A percentile compares a stretch with the other conserved stretches of the same genome.
Conservation (phyloP, 2,329 filamentous ascomycete species). For the Apiospora koreana region DNA sequence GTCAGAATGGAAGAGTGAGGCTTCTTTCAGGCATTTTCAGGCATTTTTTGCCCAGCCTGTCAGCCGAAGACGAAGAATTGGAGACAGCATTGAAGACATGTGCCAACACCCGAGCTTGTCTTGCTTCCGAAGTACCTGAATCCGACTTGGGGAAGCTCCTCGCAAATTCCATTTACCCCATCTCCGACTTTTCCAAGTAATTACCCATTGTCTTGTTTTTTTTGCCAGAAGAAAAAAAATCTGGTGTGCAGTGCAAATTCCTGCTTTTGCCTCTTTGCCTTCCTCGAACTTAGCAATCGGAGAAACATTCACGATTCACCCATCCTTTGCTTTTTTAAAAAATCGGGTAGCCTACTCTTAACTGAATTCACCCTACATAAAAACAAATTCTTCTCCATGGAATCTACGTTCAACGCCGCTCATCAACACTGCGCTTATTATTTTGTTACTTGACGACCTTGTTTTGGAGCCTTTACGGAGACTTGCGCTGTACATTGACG, state of each 20-base stretch:
- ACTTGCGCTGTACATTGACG: background rate
- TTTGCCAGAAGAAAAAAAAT: background rate
- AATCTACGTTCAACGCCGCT: background rate
- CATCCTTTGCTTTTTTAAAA: background rate
- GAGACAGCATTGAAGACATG: background rate
- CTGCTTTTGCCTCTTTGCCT: background rate
- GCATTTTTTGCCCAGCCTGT: background rate
- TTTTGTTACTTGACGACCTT: background rate
- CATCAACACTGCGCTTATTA: background rate
- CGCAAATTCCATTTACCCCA: background rate
- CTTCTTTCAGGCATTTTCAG: background rate
- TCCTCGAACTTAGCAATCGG: background rate
- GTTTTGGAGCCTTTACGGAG: background rate
- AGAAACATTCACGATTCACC: background rate
- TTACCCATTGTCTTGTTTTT: background rate
- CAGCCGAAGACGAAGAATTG: background rate
- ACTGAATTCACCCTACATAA: background rate
- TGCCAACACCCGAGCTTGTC: background rate
- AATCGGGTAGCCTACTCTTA: background rate
- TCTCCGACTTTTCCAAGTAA: background rate
- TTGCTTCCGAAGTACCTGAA: constrained; percentile 3
- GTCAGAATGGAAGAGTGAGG: background rate
- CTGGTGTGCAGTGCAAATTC: constrained; percentile 7
- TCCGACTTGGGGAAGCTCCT: background rate
- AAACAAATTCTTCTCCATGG: background rate